phyloP scores from a whole-genome alignment of 768 basidiomycete genomes.

The Tephrocybe sp. region DNA sequence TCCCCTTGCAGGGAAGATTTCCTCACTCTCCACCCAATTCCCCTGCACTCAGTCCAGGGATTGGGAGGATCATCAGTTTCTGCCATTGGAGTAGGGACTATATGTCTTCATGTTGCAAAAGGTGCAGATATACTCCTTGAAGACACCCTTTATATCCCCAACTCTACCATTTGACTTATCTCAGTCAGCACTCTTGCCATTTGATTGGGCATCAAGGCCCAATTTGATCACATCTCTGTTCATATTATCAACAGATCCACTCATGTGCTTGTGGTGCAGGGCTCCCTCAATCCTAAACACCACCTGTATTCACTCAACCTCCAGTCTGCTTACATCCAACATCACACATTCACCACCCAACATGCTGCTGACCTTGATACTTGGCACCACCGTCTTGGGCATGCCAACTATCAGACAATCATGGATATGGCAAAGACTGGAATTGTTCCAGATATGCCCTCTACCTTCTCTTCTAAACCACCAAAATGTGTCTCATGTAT shows the following conservation, averaged over 20 bases:
- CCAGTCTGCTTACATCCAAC: not conserved
- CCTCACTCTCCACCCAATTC: too few species aligned
- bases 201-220: constrained; percentile 1
- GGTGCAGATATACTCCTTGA: constrained; percentile 15
- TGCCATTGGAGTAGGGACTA: not conserved
- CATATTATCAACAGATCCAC: constrained; percentile 14
- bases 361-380: constrained; percentile 15
- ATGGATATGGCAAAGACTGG: constrained; percentile 17
- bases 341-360: constrained; percentile 17
- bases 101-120: constrained; percentile 11
- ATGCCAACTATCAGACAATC: constrained; percentile 24
- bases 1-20: too few species aligned
- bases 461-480: not conserved
- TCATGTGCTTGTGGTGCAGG: constrained; percentile 11
- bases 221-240: constrained; percentile 19
- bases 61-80: constrained; percentile 22
- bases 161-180: constrained; percentile 21
- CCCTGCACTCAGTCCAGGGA: too few species aligned
- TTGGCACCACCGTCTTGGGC: constrained; percentile 29
- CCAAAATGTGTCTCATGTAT: constrained; percentile 3
- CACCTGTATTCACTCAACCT: constrained; percentile 20
- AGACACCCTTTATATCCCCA: constrained; percentile 22
- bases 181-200: constrained; percentile 21
- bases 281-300: constrained; percentile 9
- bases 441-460: constrained; percentile 5